Base-by-base conservation (phyloP, 192 early-diverging fungal genomes). In the Backusella macrospora region DNA sequence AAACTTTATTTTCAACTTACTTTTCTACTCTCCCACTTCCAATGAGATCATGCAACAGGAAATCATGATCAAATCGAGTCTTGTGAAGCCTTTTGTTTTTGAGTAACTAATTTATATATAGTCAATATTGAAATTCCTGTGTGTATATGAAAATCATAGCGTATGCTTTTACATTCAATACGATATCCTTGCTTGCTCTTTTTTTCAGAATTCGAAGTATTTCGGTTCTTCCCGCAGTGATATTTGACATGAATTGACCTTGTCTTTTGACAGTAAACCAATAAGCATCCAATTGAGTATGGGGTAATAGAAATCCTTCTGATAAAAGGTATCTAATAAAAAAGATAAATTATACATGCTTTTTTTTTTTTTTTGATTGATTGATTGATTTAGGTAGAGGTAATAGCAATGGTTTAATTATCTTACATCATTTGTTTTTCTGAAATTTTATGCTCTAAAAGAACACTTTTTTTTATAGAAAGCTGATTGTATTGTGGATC, bases 21-120 rank as follows among this genome's bases (percentile, higher is more conserved):
- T 78, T 80, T 67, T 81, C 78, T n/a, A 80, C 84, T 13, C 84
- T 76, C 12, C 84, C 84, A 77, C 82, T 86, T 13, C 84, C 84
- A 9, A 86, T 65, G 44, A 86, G 45, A 65, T 86, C 84, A 67
- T 86, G 84, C 15, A 86, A 63, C 55, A 83, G 67, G 52, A 83
- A 86, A 10, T 83, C 82, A 49, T 82, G 76, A 5, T 73, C 73
- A 21, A 86, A 77, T 34, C 65, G 52, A 1, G 84, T 80, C 0
- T 81, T 77, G 13, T 74, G 71, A 34, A 86, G 55, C 10, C 71
- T 76, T 39, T 83, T 86, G 8, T 73, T 49, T 43, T 80, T 62
- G 9, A 83, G 38, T 16, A 73, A 65, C 84, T 85, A 78, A 9
- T 13, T 13, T 15, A 34, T 34, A 34, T 34, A 34, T 40, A 49